phyloP scores from a whole-genome alignment of 2,329 filamentous ascomycete genomes.

The Neodidymelliopsis sp. region DNA sequence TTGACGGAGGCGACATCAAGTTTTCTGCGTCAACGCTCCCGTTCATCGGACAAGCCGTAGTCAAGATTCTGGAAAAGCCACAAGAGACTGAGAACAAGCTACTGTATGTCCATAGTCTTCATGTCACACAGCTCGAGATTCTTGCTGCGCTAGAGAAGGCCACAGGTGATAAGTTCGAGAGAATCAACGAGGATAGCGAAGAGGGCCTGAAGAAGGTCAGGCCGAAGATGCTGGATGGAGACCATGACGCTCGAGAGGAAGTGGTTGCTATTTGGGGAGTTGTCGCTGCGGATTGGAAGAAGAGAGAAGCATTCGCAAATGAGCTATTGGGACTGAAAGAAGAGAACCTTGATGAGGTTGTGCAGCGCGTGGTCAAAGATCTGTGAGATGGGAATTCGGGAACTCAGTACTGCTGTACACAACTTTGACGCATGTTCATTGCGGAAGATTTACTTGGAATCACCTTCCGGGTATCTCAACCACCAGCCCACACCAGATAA shows the following conservation, averaged over 20 bases:
- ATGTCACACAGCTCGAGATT: slow-evolving; percentile 66
- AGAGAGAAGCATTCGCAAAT: slow-evolving; percentile 44
- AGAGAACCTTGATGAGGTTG: slow-evolving; percentile 41
- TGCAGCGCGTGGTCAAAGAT: slow-evolving; percentile 33
- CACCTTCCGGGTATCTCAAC: too few species aligned
- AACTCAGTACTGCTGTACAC: too few species aligned
- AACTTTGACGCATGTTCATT: too few species aligned
- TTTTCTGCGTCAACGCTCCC: slow-evolving; percentile 62
- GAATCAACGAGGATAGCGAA: slow-evolving; percentile 52
- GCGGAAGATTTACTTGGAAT: too few species aligned
- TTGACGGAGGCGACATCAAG: slow-evolving; percentile 64
- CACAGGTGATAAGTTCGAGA: slow-evolving; percentile 60
- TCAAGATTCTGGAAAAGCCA: slow-evolving; percentile 55
- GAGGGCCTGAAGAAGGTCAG: slow-evolving; percentile 32
- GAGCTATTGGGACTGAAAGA: slow-evolving; percentile 39
- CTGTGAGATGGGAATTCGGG: slow-evolving; percentile 18
- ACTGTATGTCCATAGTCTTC: slow-evolving; percentile 65
- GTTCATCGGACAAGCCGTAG: slow-evolving; percentile 63
- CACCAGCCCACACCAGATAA: too few species aligned
- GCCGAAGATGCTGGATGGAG: slow-evolving; percentile 45
- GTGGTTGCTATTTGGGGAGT: slow-evolving; percentile 46
- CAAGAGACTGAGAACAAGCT: slow-evolving; percentile 64
- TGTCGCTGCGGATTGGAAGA: slow-evolving; percentile 44
- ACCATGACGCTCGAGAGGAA: slow-evolving; percentile 42
- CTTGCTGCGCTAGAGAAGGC: slow-evolving; percentile 62